Conservation (phyloP, 805 yeast genomes). For the Groenewaldozyma tartarivorans region DNA sequence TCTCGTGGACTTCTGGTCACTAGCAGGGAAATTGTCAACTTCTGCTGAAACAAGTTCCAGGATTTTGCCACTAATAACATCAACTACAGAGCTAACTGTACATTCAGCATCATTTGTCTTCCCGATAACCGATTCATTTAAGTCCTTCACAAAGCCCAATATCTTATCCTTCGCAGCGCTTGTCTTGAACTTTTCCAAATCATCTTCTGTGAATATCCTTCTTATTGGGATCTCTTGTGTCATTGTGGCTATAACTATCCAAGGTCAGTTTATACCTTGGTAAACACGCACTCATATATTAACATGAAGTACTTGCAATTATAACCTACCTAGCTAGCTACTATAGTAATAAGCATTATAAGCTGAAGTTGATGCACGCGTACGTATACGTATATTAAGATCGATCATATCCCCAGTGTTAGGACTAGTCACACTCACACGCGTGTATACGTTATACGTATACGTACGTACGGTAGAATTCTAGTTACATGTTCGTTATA, state of each 20-base stretch:
- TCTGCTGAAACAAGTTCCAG: conserved; percentile 39
- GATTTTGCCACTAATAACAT: conserved; percentile 29
- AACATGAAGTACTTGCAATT: too few species aligned
- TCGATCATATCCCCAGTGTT: too few species aligned
- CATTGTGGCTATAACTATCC: not conserved
- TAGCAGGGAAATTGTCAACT: conserved; percentile 56
- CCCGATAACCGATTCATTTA: conserved; percentile 62
- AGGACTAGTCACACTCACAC: too few species aligned
- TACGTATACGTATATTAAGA: too few species aligned
- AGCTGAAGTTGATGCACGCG: too few species aligned
- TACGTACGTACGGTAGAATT: too few species aligned
- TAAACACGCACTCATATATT: too few species aligned
- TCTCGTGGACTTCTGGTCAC: conserved; percentile 56
- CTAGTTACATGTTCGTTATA: too few species aligned
- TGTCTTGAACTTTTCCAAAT: conserved; percentile 49
- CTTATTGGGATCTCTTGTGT: conserved; percentile 21
- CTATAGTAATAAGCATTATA: not conserved
- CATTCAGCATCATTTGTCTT: conserved; percentile 41
- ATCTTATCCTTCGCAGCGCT: conserved; percentile 44
- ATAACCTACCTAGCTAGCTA: too few species aligned
- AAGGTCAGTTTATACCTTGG: too few species aligned
- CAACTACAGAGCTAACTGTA: conserved; percentile 23
- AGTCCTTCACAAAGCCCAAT: conserved; percentile 41
- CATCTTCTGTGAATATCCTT: conserved; percentile 47
- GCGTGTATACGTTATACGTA: not conserved